phyloP scores from a whole-genome alignment of 2,329 filamentous ascomycete genomes.

The Diplocarpon mali region DNA sequence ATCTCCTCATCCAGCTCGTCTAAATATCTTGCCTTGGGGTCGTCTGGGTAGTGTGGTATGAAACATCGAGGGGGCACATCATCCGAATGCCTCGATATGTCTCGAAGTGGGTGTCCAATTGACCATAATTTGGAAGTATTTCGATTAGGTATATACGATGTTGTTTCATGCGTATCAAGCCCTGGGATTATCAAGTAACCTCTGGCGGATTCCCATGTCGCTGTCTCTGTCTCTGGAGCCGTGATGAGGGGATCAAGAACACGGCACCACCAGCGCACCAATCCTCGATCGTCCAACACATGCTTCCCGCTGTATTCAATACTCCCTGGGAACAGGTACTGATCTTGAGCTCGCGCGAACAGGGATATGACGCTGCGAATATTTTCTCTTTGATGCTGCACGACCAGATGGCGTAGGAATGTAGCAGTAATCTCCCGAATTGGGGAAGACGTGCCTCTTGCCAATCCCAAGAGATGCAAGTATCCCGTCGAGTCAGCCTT shows the following conservation, averaged over 20 bases:
- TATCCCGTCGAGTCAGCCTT: slow-evolving; percentile 97
- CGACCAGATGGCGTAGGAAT: slow-evolving; percentile 67
- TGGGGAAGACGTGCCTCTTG: slow-evolving; percentile 56
- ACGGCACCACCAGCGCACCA: slow-evolving; percentile 94
- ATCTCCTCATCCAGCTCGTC: slow-evolving; percentile 82
- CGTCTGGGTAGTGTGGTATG: slow-evolving; percentile 85
- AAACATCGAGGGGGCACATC: slow-evolving; percentile 70
- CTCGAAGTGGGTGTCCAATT: slow-evolving; percentile 59
- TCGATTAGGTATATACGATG: slow-evolving; percentile 59
- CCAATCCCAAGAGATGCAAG: slow-evolving; percentile 53
- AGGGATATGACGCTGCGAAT: slow-evolving; percentile 71
- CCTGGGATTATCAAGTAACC: slow-evolving; percentile 84
- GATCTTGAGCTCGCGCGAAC: slow-evolving; percentile 83
- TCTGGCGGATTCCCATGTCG: slow-evolving; percentile 39
- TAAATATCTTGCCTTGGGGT: slow-evolving; percentile 84
- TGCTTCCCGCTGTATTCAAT: slow-evolving; percentile 78
- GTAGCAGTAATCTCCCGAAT: slow-evolving; percentile 62
- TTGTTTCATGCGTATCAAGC: slow-evolving; percentile 68
- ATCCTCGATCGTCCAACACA: slow-evolving; percentile 76
- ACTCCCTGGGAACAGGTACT: slow-evolving; percentile 92
- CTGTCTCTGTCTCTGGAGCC: slow-evolving; percentile 16
- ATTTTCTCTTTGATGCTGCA: slow-evolving; percentile 49
- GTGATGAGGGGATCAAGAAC: slow-evolving; percentile 63
- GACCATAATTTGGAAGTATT: slow-evolving; percentile 39
- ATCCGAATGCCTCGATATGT: slow-evolving; percentile 49